phyloP scores from a whole-genome alignment of 345 rosid species.

The Mercurialis annua region DNA sequence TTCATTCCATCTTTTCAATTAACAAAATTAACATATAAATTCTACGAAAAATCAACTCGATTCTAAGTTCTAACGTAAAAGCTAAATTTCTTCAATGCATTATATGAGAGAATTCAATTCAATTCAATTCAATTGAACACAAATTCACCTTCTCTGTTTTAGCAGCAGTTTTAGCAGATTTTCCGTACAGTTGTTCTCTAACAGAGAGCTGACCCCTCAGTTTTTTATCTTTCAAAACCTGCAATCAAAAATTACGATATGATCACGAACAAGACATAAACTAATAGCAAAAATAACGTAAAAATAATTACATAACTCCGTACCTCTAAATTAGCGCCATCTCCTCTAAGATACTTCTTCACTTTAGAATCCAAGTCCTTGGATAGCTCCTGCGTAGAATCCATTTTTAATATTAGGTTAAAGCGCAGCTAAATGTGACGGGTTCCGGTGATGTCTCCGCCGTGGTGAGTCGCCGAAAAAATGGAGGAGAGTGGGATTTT shows the following conservation, averaged over 20 bases:
- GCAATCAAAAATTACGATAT: constrained; percentile 9
- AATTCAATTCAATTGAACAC: background rate
- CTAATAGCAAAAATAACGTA: background rate
- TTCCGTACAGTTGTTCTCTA: constrained; percentile 61
- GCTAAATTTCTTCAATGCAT: no score
- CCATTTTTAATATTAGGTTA: no score
- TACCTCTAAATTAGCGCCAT: constrained; percentile 68
- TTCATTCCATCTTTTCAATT: background rate
- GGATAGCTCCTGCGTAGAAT: constrained; percentile 52
- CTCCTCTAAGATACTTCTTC: constrained; percentile 75
- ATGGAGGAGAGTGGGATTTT: no score
- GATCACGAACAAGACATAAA: background rate
- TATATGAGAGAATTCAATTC: background rate
- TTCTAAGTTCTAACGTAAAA: background rate
- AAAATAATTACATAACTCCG: background rate
- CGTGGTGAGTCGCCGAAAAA: no score
- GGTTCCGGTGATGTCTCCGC: no score
- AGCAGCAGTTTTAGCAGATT: constrained; percentile 77
- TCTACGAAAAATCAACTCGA: background rate
- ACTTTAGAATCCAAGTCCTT: constrained; percentile 49
- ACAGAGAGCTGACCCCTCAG: constrained; percentile 64
- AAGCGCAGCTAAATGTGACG: no score
- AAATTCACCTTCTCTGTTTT: constrained; percentile 68
- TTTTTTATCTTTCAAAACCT: constrained; percentile 65
- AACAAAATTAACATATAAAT: background rate